Evolutionary conservation across 2,329 filamentous ascomycete genomes (phyloP), one percentile per base, ranked within the genome.

Genomic region (Aspergillus pseudoviridinutans): DNA sequence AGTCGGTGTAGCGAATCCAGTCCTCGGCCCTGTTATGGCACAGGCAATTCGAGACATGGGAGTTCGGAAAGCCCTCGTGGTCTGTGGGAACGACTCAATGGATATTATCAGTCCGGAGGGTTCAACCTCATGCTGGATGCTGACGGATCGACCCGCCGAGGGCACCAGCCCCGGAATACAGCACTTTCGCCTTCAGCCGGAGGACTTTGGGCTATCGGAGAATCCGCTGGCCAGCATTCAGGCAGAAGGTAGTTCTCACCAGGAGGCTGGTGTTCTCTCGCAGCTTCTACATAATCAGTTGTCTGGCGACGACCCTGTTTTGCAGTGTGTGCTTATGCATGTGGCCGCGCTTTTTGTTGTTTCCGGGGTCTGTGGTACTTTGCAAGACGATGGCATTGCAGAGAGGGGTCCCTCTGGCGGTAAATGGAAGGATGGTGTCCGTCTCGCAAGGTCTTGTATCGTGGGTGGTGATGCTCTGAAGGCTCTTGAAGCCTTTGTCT

Each of bases 41-140:
- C 20, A 49, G 32, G 58, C 53, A 27, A 46, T 60, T 46, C 54
- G 27, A 6, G 50, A 24, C 14, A 49, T 27, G 7, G 47, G 20
- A 7, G 20, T 49, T 14, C 25, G n/a, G 47, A 49, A 49, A 27
- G 47, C 20, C 17, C 47, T 49, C 9, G 47, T 49, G 2, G 47
- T 49, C 24, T 49, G 24, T 2, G 47, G 47, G 47, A 24, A 49
- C 10, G 47, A 27, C 12, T 27, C n/a, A 17, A 49, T 49, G 12
- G 22, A 49, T 49, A 24, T 17, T 10, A 49, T 49, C 24, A 14
- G 6, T 49, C 47, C 47, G 8, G 20, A 49, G 8, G 47, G 47
- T 12, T 8, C 10, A 24, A 49, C 47, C 7, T 27, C 47, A 4
- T 49, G 47, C 24, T 49, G 47, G 47, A 49, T 49, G 47, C 10